Conservation (phyloP, 108 stramenopile species). For the Licmophora abbreviata region DNA sequence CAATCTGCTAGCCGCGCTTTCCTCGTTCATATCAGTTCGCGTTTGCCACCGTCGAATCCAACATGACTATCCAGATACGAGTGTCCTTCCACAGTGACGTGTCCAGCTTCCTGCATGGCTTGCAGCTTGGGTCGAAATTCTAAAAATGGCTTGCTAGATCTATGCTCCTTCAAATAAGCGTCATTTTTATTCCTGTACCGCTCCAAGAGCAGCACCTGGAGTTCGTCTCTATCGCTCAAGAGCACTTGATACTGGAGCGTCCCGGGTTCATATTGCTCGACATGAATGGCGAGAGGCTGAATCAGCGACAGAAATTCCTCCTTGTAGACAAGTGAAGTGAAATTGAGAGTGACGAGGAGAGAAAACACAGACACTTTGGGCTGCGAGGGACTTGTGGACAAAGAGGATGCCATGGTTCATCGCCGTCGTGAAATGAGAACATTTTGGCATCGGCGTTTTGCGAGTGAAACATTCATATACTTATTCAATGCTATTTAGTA, state of each 20-base stretch:
- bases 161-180: conserved; percentile 45
- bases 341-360: conserved; percentile 24
- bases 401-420: no score
- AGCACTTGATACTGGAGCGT: conserved; percentile 54
- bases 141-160: conserved; percentile 32
- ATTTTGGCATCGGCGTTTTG: no score
- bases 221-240: conserved; percentile 36
- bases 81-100: conserved; percentile 38
- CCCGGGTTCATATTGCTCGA: conserved; percentile 11
- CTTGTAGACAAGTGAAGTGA: conserved; percentile 11
- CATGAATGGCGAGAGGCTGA: conserved; percentile 10
- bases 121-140: conserved; percentile 51
- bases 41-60: no score
- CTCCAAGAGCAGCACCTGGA: conserved; percentile 43
- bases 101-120: conserved; percentile 40
- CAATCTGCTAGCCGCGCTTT: no score
- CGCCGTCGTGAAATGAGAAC: no score
- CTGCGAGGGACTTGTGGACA: no score
- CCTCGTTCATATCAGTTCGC: no score
- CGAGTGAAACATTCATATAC: no score
- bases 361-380: no score
- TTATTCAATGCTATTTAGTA: no score
- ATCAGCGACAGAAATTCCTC: conserved; percentile 17
- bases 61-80: conserved; percentile 39
- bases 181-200: conserved; percentile 54